Evolutionary conservation across 169 alveolate genomes (phyloP), one percentile per base, ranked within the genome.

Genomic region (Plasmodium knowlesi): DNA sequence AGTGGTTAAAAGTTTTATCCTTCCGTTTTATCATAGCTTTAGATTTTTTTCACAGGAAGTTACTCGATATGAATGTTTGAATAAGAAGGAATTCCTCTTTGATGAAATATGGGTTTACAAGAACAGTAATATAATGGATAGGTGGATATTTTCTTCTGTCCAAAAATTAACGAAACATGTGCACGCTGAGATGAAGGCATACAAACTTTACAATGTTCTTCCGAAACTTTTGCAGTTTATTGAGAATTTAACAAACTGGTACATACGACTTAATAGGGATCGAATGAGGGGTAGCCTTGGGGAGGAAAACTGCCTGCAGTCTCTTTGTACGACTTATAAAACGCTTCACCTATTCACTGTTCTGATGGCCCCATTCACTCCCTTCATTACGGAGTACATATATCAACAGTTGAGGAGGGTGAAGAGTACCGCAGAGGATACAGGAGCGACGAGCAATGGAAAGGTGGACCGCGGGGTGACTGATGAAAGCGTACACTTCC

Each of bases 11-110:
- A 99, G 98, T 96, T 99, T 99, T 57, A 98, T 99, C 84, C 96
- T 99, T 80, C 99, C 99, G 5, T 98, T 99, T 99, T 99, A 97
- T 97, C 99, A 99, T 93, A 98, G 99, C 54, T 98, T 98, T 94
- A 92, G 98, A 41, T 99, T 99, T 97, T 95, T 99, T 67, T 96
- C 98, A 25, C 99, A 99, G 96, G 99, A 98, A 92, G 98, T 98
- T 53, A 95, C 98, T 19, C 97, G 99, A 84, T 99, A 95, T 93
- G 99, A 99, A 96, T 78, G 91, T 22, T 53, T 79, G 0, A 85
- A 92, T 8, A 96, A 96, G 12, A 85, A 84, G 57, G 94, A 94
- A 79, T 99, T 98, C 94, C 80, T 84, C 12, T 98, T 98, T 86
- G 96, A 98, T 86, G 96, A 94, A 74, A 50, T 90, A 9, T 96